A percentile compares a stretch with the other conserved stretches of the same genome.
Conservation (phyloP, 805 yeast species). For the Kazachstania psychrophila region DNA sequence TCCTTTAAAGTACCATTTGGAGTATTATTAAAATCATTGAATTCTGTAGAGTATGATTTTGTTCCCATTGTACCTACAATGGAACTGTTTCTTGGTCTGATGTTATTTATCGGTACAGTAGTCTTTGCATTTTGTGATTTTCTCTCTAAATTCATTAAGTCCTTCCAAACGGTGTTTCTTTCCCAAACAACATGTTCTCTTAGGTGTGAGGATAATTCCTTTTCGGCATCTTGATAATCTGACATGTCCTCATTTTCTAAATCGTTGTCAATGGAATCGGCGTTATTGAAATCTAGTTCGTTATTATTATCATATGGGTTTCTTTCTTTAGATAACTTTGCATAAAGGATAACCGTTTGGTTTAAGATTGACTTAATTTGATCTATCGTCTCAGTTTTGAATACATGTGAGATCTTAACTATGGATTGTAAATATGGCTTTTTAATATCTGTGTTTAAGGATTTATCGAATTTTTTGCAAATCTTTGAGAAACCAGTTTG, state of each 20-base stretch:
- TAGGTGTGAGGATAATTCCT: conserved; percentile 45
- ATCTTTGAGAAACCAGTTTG: conserved; percentile 84
- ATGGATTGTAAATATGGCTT: conserved; percentile 46
- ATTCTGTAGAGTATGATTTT: background rate
- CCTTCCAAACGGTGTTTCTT: conserved; percentile 96
- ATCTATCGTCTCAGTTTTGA: conserved; percentile 39
- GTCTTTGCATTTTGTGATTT: conserved; percentile 67
- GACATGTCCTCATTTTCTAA: background rate
- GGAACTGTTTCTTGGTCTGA: conserved; percentile 2
- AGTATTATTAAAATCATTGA: background rate
- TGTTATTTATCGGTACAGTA: background rate
- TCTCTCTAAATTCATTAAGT: conserved; percentile 84
- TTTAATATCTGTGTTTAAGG: conserved; percentile 52
- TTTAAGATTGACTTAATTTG: conserved; percentile 45
- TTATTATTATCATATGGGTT: conserved; percentile 3
- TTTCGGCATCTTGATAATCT: conserved; percentile 32
- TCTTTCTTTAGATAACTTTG: conserved; percentile 32
- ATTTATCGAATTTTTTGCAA: conserved; percentile 85
- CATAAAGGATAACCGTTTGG: conserved; percentile 45
- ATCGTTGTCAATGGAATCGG: background rate
- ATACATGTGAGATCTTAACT: conserved; percentile 43
- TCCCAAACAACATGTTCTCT: conserved; percentile 96
- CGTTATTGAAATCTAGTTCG: background rate
- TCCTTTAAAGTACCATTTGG: conserved; percentile 11
- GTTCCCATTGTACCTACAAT: background rate